phyloP scores from a whole-genome alignment of 2,329 filamentous ascomycete species.

The Ophiosphaerella korrae region DNA sequence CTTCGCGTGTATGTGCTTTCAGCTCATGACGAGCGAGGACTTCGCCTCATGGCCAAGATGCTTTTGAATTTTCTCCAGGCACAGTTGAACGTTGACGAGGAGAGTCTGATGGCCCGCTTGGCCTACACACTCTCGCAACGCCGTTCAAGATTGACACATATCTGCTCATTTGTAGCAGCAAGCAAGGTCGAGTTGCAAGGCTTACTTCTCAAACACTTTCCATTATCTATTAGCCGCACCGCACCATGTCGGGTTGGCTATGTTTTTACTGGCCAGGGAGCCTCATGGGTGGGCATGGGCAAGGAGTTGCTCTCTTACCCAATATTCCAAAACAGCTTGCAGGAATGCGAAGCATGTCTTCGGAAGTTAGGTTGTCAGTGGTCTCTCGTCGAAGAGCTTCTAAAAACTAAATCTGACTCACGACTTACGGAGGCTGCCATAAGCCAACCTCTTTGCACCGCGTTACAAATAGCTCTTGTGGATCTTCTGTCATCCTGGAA shows the following conservation, averaged over 20 bases:
- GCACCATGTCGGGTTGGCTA: slow-evolving; percentile 10
- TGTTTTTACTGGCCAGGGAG: slow-evolving; percentile 53
- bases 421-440: slow-evolving; percentile 15
- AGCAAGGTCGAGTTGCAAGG: slow-evolving; percentile 2
- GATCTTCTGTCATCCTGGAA: slow-evolving; percentile 19
- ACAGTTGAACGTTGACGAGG: neutral
- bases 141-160: slow-evolving; percentile 6
- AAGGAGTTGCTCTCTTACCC: slow-evolving; percentile 37
- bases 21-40: slow-evolving; percentile 14
- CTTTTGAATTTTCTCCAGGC: slow-evolving; percentile 14
- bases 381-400: slow-evolving; percentile 18
- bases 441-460: slow-evolving; percentile 27
- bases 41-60: slow-evolving; percentile 18
- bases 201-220: neutral
- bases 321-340: slow-evolving; percentile 13
- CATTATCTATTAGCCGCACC: neutral
- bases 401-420: slow-evolving; percentile 5
- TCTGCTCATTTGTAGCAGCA: slow-evolving; percentile 2
- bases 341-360: slow-evolving; percentile 7
- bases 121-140: slow-evolving; percentile 28
- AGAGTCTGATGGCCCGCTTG: slow-evolving; percentile 10
- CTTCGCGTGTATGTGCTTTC: slow-evolving; percentile 16
- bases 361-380: slow-evolving; percentile 6
- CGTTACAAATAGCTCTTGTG: slow-evolving; percentile 30
- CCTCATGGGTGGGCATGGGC: slow-evolving; percentile 51